Conservation (phyloP, 2,329 filamentous ascomycete genomes). For the Endoconidiophora polonica region DNA sequence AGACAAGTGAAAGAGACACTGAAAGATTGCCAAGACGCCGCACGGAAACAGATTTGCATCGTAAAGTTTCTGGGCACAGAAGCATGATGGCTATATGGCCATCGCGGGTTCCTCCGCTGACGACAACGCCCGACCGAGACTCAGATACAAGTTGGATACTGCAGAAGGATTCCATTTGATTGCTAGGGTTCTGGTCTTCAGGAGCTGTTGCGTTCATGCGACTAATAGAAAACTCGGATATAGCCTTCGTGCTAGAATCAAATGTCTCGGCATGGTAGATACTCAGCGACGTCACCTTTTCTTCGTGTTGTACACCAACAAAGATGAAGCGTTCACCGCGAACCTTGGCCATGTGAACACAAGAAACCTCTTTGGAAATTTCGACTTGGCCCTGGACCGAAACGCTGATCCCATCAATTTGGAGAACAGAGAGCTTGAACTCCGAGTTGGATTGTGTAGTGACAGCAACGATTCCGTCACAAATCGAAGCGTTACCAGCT, state of each 20-base stretch:
- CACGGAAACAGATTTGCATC: conserved; percentile 8
- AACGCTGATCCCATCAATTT: conserved; percentile 1
- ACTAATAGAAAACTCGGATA: conserved; percentile 6
- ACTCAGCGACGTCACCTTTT: conserved; percentile 2
- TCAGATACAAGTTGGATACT: conserved; percentile 25
- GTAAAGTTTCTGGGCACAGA: background rate
- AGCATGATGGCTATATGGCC: conserved; percentile 31
- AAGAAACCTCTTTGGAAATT: conserved; percentile 29
- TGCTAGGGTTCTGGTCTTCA: conserved; percentile 4
- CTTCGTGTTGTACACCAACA: conserved; percentile 18
- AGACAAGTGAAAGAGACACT: conserved; percentile 13
- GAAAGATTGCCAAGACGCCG: conserved; percentile 21
- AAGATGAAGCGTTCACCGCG: conserved; percentile 15
- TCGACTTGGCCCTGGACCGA: background rate
- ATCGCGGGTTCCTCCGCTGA: conserved; percentile 33
- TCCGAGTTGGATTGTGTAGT: conserved; percentile 20
- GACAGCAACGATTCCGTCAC: conserved; percentile 24
- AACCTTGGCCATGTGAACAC: conserved; percentile 21
- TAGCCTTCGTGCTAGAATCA: background rate
- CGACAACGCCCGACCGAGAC: conserved; percentile 16
- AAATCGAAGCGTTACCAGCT: conserved; percentile 28
- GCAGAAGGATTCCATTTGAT: conserved; percentile 26
- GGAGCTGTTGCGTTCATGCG: background rate
- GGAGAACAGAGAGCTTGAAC: conserved; percentile 3
- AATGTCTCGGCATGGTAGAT: conserved; percentile 8